Evolutionary conservation across 2,329 filamentous ascomycete genomes (phyloP).

Genomic region (Mycosphaerella arachidis): DNA sequence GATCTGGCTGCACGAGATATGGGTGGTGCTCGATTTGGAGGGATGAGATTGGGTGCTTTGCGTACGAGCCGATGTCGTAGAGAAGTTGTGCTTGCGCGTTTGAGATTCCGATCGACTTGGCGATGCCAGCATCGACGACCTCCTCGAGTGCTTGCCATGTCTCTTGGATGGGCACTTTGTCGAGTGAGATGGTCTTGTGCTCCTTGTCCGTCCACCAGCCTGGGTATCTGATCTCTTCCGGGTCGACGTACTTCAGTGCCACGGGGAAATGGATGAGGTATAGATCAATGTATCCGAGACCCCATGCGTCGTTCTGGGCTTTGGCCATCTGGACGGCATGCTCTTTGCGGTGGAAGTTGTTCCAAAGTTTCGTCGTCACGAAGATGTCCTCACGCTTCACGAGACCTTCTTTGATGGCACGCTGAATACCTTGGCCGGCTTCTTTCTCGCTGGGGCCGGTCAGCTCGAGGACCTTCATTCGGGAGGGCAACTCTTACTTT

Average conservation of each 20-base stretch:
- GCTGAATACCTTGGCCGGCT: conserved; percentile 51
- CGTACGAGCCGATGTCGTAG: conserved; percentile 9
- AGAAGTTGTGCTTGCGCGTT: conserved; percentile 11
- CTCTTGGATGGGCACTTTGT: conserved; percentile 8
- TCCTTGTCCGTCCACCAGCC: conserved; percentile 9
- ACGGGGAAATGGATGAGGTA: conserved; percentile 45
- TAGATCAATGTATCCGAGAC: conserved; percentile 78
- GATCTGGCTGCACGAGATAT: conserved; percentile 9
- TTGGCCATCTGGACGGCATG: conserved; percentile 66
- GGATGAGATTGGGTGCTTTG: conserved; percentile 3
- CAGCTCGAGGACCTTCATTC: neutral
- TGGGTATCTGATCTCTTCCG: conserved; percentile 12
- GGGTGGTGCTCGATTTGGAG: conserved; percentile 13
- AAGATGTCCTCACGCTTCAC: conserved; percentile 81
- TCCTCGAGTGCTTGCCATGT: conserved; percentile 10
- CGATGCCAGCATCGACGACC: conserved; percentile 9
- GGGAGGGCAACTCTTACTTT: neutral
- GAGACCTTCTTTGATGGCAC: conserved; percentile 70
- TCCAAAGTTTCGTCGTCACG: conserved; percentile 82
- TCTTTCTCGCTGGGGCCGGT: conserved; percentile 62
- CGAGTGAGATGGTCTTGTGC: conserved; percentile 4
- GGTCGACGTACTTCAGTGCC: conserved; percentile 16
- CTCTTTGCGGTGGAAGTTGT: conserved; percentile 74
- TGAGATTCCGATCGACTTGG: conserved; percentile 8
- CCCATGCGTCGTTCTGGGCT: conserved; percentile 72